Percentiles rank a stretch among this genome's conserved stretches.
Conservation (phyloP, 2,329 filamentous ascomycete species). For the Diaporthe sp. region DNA sequence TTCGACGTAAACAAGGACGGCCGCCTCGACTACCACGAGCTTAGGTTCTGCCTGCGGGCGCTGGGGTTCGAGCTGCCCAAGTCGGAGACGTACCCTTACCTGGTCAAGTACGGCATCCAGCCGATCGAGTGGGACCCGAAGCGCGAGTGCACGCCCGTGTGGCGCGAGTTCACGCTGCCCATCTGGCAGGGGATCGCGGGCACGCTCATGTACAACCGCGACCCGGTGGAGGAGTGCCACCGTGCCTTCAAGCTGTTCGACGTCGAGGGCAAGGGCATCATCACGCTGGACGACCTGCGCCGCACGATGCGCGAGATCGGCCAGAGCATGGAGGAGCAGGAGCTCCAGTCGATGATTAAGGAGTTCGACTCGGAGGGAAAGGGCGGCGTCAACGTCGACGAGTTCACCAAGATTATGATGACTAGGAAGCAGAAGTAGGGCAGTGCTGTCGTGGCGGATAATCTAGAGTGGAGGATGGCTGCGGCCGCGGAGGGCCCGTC, state of each 20-base stretch:
- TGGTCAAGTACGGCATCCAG: conserved; percentile 85
- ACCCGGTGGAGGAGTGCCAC: conserved; percentile 91
- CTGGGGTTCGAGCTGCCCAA: conserved; percentile 94
- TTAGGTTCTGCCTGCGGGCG: conserved; percentile 95
- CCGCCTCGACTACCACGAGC: conserved; percentile 97
- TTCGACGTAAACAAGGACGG: conserved; percentile 98
- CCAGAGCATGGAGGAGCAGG: conserved; percentile 92
- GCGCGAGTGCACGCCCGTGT: conserved; percentile 69
- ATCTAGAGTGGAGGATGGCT: conserved; percentile 30
- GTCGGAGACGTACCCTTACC: conserved; percentile 83
- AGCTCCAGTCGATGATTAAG: conserved; percentile 96
- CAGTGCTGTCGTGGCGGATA: conserved; percentile 14
- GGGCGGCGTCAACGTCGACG: conserved; percentile 79
- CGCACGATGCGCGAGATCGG: conserved; percentile 92
- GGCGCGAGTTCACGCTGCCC: conserved; percentile 81
- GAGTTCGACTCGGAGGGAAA: conserved; percentile 97
- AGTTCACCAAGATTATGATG: conserved; percentile 76
- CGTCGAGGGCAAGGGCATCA: conserved; percentile 89
- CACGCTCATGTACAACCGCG: conserved; percentile 82
- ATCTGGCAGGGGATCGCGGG: conserved; percentile 84
- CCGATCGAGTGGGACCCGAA: conserved; percentile 71
- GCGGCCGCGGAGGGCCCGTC: not conserved
- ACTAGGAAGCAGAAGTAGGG: conserved; percentile 49
- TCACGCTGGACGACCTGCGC: conserved; percentile 89
- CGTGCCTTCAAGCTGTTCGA: conserved; percentile 96